Evolutionary conservation across 345 rosid genomes (phyloP), one percentile per base, ranked within the genome.

Genomic region (Turritis glabra): DNA sequence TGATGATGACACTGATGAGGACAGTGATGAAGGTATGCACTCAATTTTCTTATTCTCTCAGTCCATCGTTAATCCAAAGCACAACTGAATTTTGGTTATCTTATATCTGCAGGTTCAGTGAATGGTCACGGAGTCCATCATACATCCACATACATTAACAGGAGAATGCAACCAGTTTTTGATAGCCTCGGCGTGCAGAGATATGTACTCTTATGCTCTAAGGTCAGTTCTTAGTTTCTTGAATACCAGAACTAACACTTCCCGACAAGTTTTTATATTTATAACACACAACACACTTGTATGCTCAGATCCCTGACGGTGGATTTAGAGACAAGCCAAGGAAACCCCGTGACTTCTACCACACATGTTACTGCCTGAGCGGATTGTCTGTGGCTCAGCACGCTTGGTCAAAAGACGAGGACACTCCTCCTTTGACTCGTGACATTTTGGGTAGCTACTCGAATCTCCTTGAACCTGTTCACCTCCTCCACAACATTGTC

Each of bases 361-460:
- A 95, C 84, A 90, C 99, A 2, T 95, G 99, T 77, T 95, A 95
- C 82, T 95, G 97, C 73, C 77, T 95, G 7, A 92, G 99, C 11
- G 99, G 97, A 27, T 81, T 95, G 2, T 85, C 99, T 0, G 87
- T 87, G 53, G 80, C 96, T 79, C 98, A 92, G 64, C 84, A 84
- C 69, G 81, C 86, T 80, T 76, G 80, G 81, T 87, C 82, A 13
- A 85, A 79, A 59, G 85, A 83, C 27, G 84, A 78, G 53, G 80
- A 85, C 53, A 79, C 85, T 33, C 83, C 86, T 13, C 96, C 98
- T 0, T 50, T 76, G 80, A 84, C 90, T 32, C 50, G 41, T 43
- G 82, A 84, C 19, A 85, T 95, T 35, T 22, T 90, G 52, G 99
- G 99, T 61, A 82, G 88, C 5, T 85, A 84, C 74, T 85, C 87